Percentiles rank a stretch among this genome's conserved stretches.
Evolutionary conservation across 2,329 filamentous ascomycete species (phyloP).

Genomic region (Acarospora socialis): DNA sequence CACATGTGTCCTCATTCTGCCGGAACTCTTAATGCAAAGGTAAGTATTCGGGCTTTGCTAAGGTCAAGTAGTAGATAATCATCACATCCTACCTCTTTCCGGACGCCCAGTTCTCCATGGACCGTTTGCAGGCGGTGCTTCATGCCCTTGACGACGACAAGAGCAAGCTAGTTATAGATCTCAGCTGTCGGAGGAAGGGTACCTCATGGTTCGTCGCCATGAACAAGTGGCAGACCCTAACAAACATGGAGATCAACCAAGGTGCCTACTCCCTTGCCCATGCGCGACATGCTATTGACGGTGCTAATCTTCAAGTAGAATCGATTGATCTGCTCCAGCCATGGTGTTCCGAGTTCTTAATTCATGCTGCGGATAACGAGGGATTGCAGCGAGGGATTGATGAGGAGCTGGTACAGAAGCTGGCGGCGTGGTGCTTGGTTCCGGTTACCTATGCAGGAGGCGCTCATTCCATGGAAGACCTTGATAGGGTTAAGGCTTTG

Average conservation of each 20-base stretch:
- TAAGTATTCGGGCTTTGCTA: constrained; percentile 2
- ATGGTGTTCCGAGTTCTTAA: constrained; percentile 90
- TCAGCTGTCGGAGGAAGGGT: constrained; percentile 70
- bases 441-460: constrained; percentile 95
- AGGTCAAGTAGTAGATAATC: constrained; percentile 55
- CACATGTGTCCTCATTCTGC: constrained; percentile 6
- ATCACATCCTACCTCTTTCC: constrained; percentile 94
- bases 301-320: constrained; percentile 3
- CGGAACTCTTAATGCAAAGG: neutral
- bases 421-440: constrained; percentile 77
- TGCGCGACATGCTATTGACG: neutral
- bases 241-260: constrained; percentile 84
- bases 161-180: constrained; percentile 77
- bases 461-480: constrained; percentile 66
- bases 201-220: constrained; percentile 91
- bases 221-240: constrained; percentile 98
- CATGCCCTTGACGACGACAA: constrained; percentile 58
- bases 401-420: constrained; percentile 58
- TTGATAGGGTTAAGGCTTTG: constrained; percentile 65
- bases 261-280: constrained; percentile 37
- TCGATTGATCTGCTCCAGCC: constrained; percentile 66
- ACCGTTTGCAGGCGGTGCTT: constrained; percentile 61
- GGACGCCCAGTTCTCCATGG: constrained; percentile 62
- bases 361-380: constrained; percentile 94
- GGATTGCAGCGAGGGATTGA: constrained; percentile 86